Evolutionary conservation across 179 eudicot genomes (phyloP).

Genomic region (Beta lomatogona): DNA sequence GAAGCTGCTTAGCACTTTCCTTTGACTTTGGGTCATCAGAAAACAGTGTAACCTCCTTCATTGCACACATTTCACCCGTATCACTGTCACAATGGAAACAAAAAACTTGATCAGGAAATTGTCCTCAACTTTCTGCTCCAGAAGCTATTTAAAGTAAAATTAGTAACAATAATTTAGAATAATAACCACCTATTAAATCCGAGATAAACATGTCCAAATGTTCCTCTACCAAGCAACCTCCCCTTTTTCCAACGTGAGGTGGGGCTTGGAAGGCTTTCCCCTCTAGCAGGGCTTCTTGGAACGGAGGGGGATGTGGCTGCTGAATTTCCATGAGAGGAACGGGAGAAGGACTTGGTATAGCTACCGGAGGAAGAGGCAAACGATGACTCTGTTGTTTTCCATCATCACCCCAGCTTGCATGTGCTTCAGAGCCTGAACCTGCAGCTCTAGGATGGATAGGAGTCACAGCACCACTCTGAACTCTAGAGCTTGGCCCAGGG

Average conservation of each 20-base stretch:
- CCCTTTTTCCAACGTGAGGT: slow-evolving; percentile 93
- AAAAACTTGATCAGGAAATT: slow-evolving; percentile 19
- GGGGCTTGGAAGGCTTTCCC: slow-evolving; percentile 79
- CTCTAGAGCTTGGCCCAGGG: slow-evolving; percentile 93
- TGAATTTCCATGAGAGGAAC: slow-evolving; percentile 81
- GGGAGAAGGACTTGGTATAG: slow-evolving; percentile 63
- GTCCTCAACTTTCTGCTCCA: neutral
- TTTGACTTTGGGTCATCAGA: slow-evolving; percentile 93
- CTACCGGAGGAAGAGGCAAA: slow-evolving; percentile 85
- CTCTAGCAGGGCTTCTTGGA: slow-evolving; percentile 90
- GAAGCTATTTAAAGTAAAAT: neutral
- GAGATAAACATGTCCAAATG: slow-evolving; percentile 94
- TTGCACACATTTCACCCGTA: slow-evolving; percentile 98
- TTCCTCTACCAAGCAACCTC: slow-evolving; percentile 88
- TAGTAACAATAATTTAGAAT: neutral
- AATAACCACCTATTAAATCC: slow-evolving; percentile 82
- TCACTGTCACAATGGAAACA: slow-evolving; percentile 47
- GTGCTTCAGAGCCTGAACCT: slow-evolving; percentile 54
- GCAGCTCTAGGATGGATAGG: slow-evolving; percentile 92
- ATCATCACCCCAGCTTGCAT: slow-evolving; percentile 67
- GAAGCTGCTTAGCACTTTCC: slow-evolving; percentile 98
- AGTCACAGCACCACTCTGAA: slow-evolving; percentile 96
- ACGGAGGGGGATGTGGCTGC: slow-evolving; percentile 93
- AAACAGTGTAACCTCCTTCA: slow-evolving; percentile 96
- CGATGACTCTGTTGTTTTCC: slow-evolving; percentile 77